These are phyloP conservation scores for Melaleuca alternifolia DNA, from an alignment of 345 rosid species.

Conservation along the genomic window DNA sequence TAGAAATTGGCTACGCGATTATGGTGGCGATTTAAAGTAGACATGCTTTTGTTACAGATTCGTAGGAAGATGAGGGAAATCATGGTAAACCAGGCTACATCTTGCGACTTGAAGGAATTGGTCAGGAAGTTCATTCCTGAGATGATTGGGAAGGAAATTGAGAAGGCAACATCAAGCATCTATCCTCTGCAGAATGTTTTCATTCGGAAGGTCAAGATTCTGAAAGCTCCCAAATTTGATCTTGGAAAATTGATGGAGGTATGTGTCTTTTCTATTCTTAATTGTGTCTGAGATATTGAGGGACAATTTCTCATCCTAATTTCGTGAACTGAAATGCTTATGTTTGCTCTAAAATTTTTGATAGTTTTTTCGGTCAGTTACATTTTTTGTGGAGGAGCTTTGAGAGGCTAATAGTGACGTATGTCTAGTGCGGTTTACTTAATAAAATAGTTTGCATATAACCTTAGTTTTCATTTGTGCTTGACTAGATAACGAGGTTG, in stretches of 20 bases:
- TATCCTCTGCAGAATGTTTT: constrained; percentile 88
- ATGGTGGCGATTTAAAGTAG: neutral
- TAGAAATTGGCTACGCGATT: neutral
- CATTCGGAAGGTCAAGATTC: constrained; percentile 89
- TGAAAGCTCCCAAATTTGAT: constrained; percentile 94
- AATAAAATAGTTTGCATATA: neutral
- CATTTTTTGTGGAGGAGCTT: neutral
- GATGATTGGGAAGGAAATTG: constrained; percentile 82
- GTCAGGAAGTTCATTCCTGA: constrained; percentile 87
- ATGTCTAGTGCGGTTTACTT: neutral
- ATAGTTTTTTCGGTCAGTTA: neutral
- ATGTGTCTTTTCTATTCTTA: neutral
- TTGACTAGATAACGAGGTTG: neutral
- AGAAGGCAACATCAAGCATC: constrained; percentile 66
- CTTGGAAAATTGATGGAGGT: constrained; percentile 98
- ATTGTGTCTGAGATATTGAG: neutral
- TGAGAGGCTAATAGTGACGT: neutral
- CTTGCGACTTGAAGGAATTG: constrained; percentile 80
- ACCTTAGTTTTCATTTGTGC: neutral
- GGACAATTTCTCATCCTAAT: neutral
- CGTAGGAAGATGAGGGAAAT: constrained; percentile 93
- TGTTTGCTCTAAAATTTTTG: neutral
- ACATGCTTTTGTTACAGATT: constrained; percentile 28
- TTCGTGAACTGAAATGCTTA: neutral
- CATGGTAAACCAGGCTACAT: constrained; percentile 67